Percentiles rank a stretch among this genome's conserved stretches.
These are phyloP conservation scores for Anaeramoeba flamelloides DNA, from an alignment of 78 protist species.

Conservation along the genomic window DNA sequence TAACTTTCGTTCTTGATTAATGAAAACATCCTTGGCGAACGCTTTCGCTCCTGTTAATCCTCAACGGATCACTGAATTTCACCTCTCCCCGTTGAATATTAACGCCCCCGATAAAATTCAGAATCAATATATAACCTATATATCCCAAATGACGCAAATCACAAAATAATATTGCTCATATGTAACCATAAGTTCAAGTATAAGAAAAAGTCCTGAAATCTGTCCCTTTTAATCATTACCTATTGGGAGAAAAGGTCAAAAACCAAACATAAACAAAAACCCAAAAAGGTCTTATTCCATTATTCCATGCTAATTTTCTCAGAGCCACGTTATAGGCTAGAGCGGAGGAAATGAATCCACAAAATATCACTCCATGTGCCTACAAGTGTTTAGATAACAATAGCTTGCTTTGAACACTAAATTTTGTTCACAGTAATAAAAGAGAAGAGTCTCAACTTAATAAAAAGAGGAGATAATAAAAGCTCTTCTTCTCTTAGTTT, in stretches of 20 bases:
- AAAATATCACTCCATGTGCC: too few species aligned
- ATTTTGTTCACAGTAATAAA: slow-evolving; percentile 64
- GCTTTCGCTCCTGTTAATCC: slow-evolving; percentile 75
- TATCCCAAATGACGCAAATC: too few species aligned
- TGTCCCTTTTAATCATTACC: slow-evolving; percentile 61
- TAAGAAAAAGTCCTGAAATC: too few species aligned
- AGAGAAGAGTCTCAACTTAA: too few species aligned
- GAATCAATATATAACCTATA: too few species aligned
- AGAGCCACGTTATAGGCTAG: slow-evolving; percentile 1
- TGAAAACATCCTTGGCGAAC: slow-evolving; percentile 69
- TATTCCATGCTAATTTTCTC: slow-evolving; percentile 55
- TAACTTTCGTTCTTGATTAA: slow-evolving; percentile 77
- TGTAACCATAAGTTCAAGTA: too few species aligned
- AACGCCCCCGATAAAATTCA: slow-evolving; percentile 68
- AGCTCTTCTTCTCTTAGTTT: too few species aligned
- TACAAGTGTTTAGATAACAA: background rate
- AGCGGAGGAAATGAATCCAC: too few species aligned
- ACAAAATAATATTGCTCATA: too few species aligned
- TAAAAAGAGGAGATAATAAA: too few species aligned
- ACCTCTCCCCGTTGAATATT: slow-evolving; percentile 67
- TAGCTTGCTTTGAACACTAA: slow-evolving; percentile 71
- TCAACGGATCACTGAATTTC: slow-evolving; percentile 68
- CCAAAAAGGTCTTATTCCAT: slow-evolving; percentile 22
- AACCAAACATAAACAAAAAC: slow-evolving; percentile 24
- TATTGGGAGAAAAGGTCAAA: slow-evolving; percentile 25